Evolutionary conservation across 2,329 filamentous ascomycete genomes (phyloP).

Genomic region (Colletotrichum sp.): DNA sequence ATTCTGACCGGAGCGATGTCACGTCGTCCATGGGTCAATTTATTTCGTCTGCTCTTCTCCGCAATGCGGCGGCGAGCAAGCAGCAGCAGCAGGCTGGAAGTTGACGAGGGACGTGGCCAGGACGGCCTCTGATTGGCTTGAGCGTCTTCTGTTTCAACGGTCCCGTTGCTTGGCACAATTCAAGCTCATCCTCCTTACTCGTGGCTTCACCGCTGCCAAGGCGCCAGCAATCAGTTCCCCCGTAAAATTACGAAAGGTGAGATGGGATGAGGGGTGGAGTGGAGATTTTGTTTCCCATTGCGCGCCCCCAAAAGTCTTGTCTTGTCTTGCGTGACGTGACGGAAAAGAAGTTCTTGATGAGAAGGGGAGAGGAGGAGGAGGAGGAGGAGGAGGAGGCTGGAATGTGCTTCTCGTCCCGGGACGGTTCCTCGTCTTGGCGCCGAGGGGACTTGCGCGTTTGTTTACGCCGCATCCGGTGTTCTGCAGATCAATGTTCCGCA

Average conservation of each 20-base stretch:
- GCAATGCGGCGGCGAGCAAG: constrained; percentile 1
- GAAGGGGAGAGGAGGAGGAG: neutral
- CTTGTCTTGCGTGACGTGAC: neutral
- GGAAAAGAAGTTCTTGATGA: neutral
- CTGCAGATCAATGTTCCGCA: neutral
- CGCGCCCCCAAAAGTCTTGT: neutral
- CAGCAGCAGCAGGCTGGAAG: neutral
- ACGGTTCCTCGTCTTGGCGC: neutral
- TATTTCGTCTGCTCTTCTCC: neutral
- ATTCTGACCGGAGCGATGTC: constrained; percentile 12
- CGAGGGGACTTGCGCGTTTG: neutral
- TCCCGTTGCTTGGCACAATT: constrained; percentile 1
- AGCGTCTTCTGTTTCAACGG: neutral
- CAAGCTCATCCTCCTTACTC: constrained; percentile 10
- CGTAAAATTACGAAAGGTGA: neutral
- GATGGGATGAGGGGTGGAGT: neutral
- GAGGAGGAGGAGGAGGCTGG: neutral
- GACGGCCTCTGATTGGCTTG: neutral
- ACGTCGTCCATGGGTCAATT: neutral
- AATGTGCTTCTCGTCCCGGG: neutral
- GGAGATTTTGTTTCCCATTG: neutral
- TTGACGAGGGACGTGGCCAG: neutral
- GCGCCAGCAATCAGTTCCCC: neutral
- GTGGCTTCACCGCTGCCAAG: constrained; percentile 1
- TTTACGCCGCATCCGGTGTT: neutral